These are phyloP conservation scores for Leccinum obscurum DNA, from an alignment of 768 basidiomycete species.

Conservation along the genomic window DNA sequence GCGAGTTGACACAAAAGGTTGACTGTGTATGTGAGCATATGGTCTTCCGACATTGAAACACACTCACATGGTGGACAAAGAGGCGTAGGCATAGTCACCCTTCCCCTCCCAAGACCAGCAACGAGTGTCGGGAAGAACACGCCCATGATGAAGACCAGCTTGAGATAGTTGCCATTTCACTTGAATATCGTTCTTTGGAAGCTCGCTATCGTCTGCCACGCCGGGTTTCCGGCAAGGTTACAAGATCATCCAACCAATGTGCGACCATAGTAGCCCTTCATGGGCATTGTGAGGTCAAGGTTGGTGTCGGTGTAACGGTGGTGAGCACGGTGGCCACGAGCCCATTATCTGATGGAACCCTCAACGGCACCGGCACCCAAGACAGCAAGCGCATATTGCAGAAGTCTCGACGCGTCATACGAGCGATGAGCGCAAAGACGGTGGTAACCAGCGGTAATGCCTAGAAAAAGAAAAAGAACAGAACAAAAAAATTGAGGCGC, in stretches of 20 bases:
- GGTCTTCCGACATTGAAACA: not conserved
- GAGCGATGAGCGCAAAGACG: slow-evolving; percentile 96
- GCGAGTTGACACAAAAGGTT: slow-evolving; percentile 95
- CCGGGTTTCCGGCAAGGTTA: slow-evolving; percentile 89
- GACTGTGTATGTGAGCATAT: slow-evolving; percentile 50
- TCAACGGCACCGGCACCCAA: slow-evolving; percentile 92
- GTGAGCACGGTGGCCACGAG: slow-evolving; percentile 94
- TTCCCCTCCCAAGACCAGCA: slow-evolving; percentile 75
- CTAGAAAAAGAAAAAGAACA: slow-evolving; percentile 42
- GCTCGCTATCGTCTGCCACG: slow-evolving; percentile 85
- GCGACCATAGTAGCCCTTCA: slow-evolving; percentile 83
- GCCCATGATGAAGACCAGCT: slow-evolving; percentile 67
- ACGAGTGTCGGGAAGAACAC: slow-evolving; percentile 75
- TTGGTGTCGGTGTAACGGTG: slow-evolving; percentile 97
- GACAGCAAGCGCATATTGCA: slow-evolving; percentile 83
- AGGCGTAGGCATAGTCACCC: slow-evolving; percentile 86
- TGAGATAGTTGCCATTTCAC: slow-evolving; percentile 88
- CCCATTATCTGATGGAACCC: slow-evolving; percentile 99
- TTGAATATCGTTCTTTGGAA: slow-evolving; percentile 68
- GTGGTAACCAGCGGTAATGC: slow-evolving; percentile 94
- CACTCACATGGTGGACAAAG: slow-evolving; percentile 85
- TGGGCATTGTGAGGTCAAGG: slow-evolving; percentile 95
- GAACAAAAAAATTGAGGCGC: slow-evolving; percentile 2
- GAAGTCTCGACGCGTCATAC: slow-evolving; percentile 85
- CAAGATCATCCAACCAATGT: slow-evolving; percentile 91